Evolutionary conservation across 768 basidiomycete genomes (phyloP).

Genomic region (Suillus discolor): DNA sequence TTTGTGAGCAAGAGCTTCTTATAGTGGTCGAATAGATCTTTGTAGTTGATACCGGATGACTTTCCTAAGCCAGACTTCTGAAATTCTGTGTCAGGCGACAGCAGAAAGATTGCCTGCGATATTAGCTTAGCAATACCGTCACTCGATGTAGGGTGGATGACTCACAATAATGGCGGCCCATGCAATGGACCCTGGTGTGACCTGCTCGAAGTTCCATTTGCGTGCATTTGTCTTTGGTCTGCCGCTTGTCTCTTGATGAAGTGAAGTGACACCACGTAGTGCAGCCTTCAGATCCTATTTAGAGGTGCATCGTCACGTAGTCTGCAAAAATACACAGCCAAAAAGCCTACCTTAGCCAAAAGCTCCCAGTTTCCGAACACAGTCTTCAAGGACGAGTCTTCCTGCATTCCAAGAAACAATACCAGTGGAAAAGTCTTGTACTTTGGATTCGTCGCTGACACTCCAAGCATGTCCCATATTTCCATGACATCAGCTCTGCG

Average conservation of each 20-base stretch:
- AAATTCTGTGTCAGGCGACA: background rate
- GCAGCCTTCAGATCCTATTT: slow-evolving; percentile 5
- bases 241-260: background rate
- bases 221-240: background rate
- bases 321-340: background rate
- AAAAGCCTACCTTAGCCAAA: slow-evolving; percentile 8
- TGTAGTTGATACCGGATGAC: slow-evolving; percentile 4
- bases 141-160: background rate
- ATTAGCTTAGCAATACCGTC: background rate
- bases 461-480: slow-evolving; percentile 2
- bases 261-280: background rate
- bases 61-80: slow-evolving; percentile 4
- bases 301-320: background rate
- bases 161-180: slow-evolving; percentile 8
- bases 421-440: background rate
- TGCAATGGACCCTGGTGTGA: slow-evolving; percentile 5
- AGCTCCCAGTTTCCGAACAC: slow-evolving; percentile 9
- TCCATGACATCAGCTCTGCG: background rate
- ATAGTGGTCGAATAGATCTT: slow-evolving; percentile 5
- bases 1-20: slow-evolving; percentile 4
- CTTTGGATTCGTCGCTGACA: background rate
- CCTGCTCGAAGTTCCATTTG: slow-evolving; percentile 3
- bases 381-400: background rate
- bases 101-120: slow-evolving; percentile 4
- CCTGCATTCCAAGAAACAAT: background rate